phyloP scores from a whole-genome alignment of 805 yeast species.

The Wickerhamiella domercqiae region DNA sequence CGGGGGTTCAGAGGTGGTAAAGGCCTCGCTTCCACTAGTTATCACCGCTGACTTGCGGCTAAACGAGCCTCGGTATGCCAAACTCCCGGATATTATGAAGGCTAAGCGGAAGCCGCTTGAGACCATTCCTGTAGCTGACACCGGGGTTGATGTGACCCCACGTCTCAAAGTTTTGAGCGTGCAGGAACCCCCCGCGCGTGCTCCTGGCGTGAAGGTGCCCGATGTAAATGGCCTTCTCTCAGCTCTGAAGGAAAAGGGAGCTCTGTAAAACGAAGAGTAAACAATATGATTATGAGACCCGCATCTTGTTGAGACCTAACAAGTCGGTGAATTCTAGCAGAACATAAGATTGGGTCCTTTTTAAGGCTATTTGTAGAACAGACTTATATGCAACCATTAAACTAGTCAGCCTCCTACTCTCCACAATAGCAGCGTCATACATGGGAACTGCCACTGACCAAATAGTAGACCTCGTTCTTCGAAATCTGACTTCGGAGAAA shows the following conservation, averaged over 20 bases:
- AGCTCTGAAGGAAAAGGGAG: slow-evolving; percentile 58
- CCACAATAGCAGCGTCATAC: no score
- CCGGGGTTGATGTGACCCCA: slow-evolving; percentile 48
- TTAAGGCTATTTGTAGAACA: no score
- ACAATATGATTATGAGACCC: background rate
- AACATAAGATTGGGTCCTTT: no score
- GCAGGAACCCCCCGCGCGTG: slow-evolving; percentile 72
- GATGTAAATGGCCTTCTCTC: slow-evolving; percentile 68
- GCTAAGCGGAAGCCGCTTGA: slow-evolving; percentile 93
- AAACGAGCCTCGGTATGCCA: slow-evolving; percentile 91
- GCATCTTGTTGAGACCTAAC: no score
- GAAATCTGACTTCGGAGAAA: no score
- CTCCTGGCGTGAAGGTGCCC: slow-evolving; percentile 66
- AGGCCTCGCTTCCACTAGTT: slow-evolving; percentile 66
- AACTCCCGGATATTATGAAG: slow-evolving; percentile 93
- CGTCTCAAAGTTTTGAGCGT: slow-evolving; percentile 58
- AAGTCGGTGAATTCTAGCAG: no score
- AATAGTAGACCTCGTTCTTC: no score
- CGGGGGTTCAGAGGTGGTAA: slow-evolving; percentile 79
- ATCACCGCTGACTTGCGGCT: slow-evolving; percentile 87
- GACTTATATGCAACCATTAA: no score
- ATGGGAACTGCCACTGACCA: no score
- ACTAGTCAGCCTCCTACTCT: no score
- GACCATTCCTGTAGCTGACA: slow-evolving; percentile 44
- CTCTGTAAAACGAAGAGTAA: background rate